Evolutionary conservation across 2,329 filamentous ascomycete genomes (phyloP).

Genomic region (Fusarium falciforme): DNA sequence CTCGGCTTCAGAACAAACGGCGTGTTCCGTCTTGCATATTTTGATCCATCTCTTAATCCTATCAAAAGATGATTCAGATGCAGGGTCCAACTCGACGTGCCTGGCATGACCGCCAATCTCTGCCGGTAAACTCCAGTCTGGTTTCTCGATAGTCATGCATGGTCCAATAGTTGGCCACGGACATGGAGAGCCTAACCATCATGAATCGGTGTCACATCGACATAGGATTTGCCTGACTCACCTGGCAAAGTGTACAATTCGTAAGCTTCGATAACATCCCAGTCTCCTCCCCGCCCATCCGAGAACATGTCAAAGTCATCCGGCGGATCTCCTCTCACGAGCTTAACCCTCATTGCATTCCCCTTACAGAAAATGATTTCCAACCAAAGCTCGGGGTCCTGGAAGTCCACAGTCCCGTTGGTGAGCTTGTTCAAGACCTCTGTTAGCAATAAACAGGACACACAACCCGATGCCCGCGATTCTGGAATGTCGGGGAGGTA

Average conservation of each 20-base stretch:
- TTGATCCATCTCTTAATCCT: slow-evolving; percentile 33
- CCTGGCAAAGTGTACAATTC: slow-evolving; percentile 36
- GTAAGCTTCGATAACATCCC: slow-evolving; percentile 11
- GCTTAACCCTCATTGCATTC: slow-evolving; percentile 13
- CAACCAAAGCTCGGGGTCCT: slow-evolving; percentile 19
- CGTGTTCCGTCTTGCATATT: slow-evolving; percentile 23
- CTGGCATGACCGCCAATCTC: slow-evolving; percentile 20
- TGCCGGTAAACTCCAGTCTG: slow-evolving; percentile 1
- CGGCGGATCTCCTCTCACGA: slow-evolving; percentile 11
- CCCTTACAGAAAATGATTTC: slow-evolving; percentile 32
- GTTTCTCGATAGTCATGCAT: slow-evolving; percentile 19
- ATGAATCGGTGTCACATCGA: neutral
- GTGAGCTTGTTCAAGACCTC: slow-evolving; percentile 20
- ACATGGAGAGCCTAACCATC: neutral
- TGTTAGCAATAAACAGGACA: slow-evolving; percentile 24
- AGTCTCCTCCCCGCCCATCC: neutral
- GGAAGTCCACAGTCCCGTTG: neutral
- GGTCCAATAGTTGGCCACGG: slow-evolving; percentile 37
- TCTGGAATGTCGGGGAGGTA: slow-evolving; percentile 19
- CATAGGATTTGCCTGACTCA: neutral
- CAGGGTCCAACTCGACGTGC: slow-evolving; percentile 31
- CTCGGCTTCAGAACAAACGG: slow-evolving; percentile 28
- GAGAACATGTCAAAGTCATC: slow-evolving; percentile 31
- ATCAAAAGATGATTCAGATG: slow-evolving; percentile 14
- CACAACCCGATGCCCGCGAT: slow-evolving; percentile 10